Conservation (phyloP, 208 protist species). For the Herpetomonas tarakana region DNA sequence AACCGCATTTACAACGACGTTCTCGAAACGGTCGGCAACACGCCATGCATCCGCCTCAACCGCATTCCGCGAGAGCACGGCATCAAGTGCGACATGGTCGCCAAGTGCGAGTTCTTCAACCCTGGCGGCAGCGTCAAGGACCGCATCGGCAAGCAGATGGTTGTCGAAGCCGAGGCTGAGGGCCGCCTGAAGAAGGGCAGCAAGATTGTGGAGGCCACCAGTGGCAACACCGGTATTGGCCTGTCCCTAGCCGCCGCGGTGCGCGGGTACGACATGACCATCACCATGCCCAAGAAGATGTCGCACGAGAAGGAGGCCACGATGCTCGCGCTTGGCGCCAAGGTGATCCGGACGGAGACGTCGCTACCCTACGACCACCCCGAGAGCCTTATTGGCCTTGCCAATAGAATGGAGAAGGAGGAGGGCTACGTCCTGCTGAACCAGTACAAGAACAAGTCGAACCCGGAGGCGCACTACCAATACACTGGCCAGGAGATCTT, state of each 20-base stretch:
- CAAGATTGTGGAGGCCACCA: constrained; percentile 97
- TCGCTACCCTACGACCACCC: constrained; percentile 94
- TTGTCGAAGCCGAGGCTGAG: constrained; percentile 91
- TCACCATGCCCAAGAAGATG: constrained; percentile 99
- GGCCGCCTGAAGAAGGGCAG: constrained; percentile 93
- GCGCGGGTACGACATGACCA: constrained; percentile 96
- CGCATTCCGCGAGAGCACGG: constrained; percentile 65
- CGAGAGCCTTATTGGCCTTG: constrained; percentile 96
- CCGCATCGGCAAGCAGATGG: constrained; percentile 96
- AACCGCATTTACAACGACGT: constrained; percentile 45
- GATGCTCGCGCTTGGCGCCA: constrained; percentile 91
- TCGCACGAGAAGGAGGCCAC: constrained; percentile 96
- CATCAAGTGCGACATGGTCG: constrained; percentile 86
- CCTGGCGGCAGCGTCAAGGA: constrained; percentile 97
- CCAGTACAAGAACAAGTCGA: constrained; percentile 96
- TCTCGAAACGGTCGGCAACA: constrained; percentile 82
- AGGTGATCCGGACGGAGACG: constrained; percentile 96
- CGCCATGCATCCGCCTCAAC: constrained; percentile 89
- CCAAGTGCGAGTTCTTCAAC: constrained; percentile 92
- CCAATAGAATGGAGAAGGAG: constrained; percentile 90
- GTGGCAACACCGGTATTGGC: constrained; percentile 96
- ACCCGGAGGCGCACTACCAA: constrained; percentile 95
- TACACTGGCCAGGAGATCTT: constrained; percentile 95
- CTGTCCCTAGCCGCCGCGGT: constrained; percentile 94
- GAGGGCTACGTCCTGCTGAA: constrained; percentile 95